These are phyloP conservation scores for Lomentospora prolificans DNA, from an alignment of 2,329 filamentous ascomycete species.

Conservation along the genomic window DNA sequence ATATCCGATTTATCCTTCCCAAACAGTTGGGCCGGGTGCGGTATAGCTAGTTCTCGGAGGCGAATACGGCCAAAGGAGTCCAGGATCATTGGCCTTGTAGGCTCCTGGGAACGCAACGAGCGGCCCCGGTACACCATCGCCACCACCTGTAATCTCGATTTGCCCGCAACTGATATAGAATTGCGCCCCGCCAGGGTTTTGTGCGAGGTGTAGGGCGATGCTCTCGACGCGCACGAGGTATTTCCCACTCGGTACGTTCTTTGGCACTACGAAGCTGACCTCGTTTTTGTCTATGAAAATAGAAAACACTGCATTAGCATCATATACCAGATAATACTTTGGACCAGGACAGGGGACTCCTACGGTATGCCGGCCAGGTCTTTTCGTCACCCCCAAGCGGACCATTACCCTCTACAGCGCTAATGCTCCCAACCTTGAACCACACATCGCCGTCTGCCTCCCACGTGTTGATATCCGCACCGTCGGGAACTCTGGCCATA, in stretches of 20 bases:
- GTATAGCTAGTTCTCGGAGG: slow-evolving; percentile 22
- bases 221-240: slow-evolving; percentile 28
- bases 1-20: too few species aligned
- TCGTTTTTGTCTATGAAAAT: not conserved
- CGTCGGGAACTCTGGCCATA: slow-evolving; percentile 23
- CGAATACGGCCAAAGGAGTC: slow-evolving; percentile 25
- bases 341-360: not conserved
- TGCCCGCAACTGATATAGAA: slow-evolving; percentile 28
- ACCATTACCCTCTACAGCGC: slow-evolving; percentile 16
- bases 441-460: slow-evolving; percentile 20
- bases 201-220: slow-evolving; percentile 23
- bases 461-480: slow-evolving; percentile 20
- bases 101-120: slow-evolving; percentile 23
- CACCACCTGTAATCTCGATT: slow-evolving; percentile 21
- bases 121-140: slow-evolving; percentile 18
- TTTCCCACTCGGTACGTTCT: slow-evolving; percentile 19
- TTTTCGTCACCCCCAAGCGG: not conserved
- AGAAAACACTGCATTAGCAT: not conserved
- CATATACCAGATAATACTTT: not conserved
- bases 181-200: slow-evolving; percentile 23
- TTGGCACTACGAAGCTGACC: slow-evolving; percentile 17
- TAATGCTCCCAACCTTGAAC: slow-evolving; percentile 27
- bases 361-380: slow-evolving; percentile 5
- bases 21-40: slow-evolving; percentile 22
- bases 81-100: slow-evolving; percentile 22